Evolutionary conservation across 2,329 filamentous ascomycete genomes (phyloP).

Genomic region (Colletotrichum eremochloae): DNA sequence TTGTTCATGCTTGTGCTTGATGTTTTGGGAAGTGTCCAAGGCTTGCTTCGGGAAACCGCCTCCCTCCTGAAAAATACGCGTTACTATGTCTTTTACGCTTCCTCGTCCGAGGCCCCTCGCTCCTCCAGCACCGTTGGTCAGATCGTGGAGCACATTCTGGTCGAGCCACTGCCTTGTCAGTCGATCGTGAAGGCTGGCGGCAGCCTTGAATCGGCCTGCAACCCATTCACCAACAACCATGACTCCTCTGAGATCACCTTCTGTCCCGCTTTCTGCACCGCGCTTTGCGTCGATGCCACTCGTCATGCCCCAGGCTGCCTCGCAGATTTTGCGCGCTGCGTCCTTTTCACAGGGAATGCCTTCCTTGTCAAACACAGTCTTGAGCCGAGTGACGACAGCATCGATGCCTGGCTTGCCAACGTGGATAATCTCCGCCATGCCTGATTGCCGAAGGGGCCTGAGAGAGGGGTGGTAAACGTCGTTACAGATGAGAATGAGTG

Average conservation of each 20-base stretch:
- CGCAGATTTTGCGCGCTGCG: constrained; percentile 86
- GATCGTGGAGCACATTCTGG: constrained; percentile 74
- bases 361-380: constrained; percentile 88
- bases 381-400: constrained; percentile 85
- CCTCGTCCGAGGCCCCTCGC: constrained; percentile 80
- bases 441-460: constrained; percentile 86
- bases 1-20: constrained; percentile 61
- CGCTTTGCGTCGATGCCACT: constrained; percentile 77
- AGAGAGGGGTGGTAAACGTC: constrained; percentile 95
- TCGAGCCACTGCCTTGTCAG: constrained; percentile 85
- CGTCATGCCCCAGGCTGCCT: constrained; percentile 84
- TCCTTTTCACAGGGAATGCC: constrained; percentile 90
- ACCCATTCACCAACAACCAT: constrained; percentile 93
- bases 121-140: constrained; percentile 78
- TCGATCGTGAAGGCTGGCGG: constrained; percentile 56
- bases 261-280: constrained; percentile 75
- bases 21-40: constrained; percentile 52
- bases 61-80: constrained; percentile 83
- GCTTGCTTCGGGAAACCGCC: constrained; percentile 79
- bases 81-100: constrained; percentile 79
- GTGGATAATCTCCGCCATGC: constrained; percentile 89
- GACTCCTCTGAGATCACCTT: constrained; percentile 82
- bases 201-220: constrained; percentile 74
- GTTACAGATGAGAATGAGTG: constrained; percentile 95
- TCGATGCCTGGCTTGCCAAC: constrained; percentile 91